Base-by-base conservation (phyloP, 1,284 basidiomycete species). In the Rhodotorula sp. region DNA sequence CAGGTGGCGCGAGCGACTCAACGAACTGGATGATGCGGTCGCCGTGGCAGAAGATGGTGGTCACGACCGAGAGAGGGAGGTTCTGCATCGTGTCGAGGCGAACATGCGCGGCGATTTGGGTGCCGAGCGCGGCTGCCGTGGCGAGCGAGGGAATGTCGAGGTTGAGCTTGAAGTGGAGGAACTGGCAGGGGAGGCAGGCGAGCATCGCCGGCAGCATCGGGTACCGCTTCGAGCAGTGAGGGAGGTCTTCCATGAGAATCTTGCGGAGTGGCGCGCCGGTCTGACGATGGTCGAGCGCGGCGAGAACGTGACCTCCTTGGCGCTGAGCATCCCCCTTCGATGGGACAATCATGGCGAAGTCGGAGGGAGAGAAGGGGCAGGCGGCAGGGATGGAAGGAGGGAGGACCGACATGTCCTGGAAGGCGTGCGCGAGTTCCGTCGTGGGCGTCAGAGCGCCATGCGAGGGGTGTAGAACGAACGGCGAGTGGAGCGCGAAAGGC, bases 91-190 rank as follows among this genome's bases (percentile, higher is more conserved):
- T 76, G 5, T 77, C 77, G 34, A 81, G 70, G n/a, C 68, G 74
- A 18, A 81, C 66, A 59, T 78, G 76, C 2, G 79, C 75, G 65
- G 75, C 76, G 59, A 81, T 75, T 31, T 76, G 68, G 57, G 76
- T 40, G 18, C 47, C 48, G 26, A 64, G 54, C 4, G 28, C 56
- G 18, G 22, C 51, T 0, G 55, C 52, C 46, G 52, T 58, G 56
- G 28, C 8, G 6, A 40, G 24, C 3, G 30, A 58, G 15, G 80
- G 80, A n/a, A 81, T 66, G 31, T 77, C 75, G 46, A 81, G 73
- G 30, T 79, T 77, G 31, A 81, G 77, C 31, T 79, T 76, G 61
- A 80, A 74, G 71, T 82, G 80, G 20, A 82, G 75, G 76, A 81
- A 81, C 63, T 80, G 81, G 67, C 80, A 81, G 10, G 78, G 77